These are phyloP conservation scores for Fusarium irregulare DNA, from an alignment of 2,329 filamentous ascomycete species.

Conservation along the genomic window DNA sequence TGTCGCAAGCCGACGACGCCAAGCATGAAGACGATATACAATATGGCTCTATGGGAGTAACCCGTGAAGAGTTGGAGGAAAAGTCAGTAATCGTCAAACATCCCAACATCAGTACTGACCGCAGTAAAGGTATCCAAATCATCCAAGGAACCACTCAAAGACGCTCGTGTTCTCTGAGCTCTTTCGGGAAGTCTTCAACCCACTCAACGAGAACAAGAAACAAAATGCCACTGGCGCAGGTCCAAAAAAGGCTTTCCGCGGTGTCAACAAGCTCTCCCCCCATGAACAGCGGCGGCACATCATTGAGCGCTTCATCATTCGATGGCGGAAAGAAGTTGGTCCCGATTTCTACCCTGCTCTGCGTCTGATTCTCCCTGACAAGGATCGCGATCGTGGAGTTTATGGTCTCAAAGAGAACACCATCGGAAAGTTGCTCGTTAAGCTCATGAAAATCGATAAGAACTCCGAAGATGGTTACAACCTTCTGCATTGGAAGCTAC, in stretches of 20 bases:
- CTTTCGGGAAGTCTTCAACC: slow-evolving; percentile 83
- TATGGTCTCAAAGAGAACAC: slow-evolving; percentile 94
- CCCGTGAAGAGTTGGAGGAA: slow-evolving; percentile 57
- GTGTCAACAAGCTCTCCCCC: slow-evolving; percentile 69
- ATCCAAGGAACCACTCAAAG: slow-evolving; percentile 81
- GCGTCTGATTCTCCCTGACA: slow-evolving; percentile 90
- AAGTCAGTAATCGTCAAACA: slow-evolving; percentile 49
- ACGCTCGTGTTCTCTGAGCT: slow-evolving; percentile 87
- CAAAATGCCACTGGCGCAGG: slow-evolving; percentile 70
- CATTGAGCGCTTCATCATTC: slow-evolving; percentile 85
- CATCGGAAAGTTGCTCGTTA: slow-evolving; percentile 90
- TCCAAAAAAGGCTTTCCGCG: slow-evolving; percentile 69
- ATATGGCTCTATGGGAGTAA: slow-evolving; percentile 56
- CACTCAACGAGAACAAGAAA: slow-evolving; percentile 81
- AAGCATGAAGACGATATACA: slow-evolving; percentile 64
- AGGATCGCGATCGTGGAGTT: slow-evolving; percentile 90
- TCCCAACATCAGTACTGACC: slow-evolving; percentile 30
- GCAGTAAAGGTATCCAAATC: slow-evolving; percentile 78
- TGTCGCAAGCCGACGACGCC: slow-evolving; percentile 51
- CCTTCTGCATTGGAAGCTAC: slow-evolving; percentile 91
- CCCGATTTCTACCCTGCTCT: slow-evolving; percentile 94
- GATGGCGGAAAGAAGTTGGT: slow-evolving; percentile 90
- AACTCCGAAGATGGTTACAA: slow-evolving; percentile 89
- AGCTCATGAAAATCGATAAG: slow-evolving; percentile 90
- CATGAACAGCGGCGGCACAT: slow-evolving; percentile 84